phyloP scores from a whole-genome alignment of 2,329 filamentous ascomycete genomes.

The Parastagonospora avenae region DNA sequence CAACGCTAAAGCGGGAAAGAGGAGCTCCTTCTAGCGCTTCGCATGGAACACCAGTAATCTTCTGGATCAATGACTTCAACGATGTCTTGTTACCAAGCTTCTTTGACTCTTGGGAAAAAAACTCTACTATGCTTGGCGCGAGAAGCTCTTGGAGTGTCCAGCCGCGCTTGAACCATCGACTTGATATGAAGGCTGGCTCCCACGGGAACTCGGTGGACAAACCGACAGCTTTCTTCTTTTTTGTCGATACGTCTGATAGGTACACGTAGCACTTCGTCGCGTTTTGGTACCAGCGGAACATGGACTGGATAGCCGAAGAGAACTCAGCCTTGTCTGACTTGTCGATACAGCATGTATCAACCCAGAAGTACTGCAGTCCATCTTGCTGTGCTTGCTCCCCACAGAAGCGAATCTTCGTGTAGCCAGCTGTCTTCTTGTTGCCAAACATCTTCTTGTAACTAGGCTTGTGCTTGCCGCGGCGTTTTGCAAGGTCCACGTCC shows the following conservation, averaged over 20 bases:
- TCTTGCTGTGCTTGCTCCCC: slow-evolving; percentile 4
- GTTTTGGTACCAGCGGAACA: neutral
- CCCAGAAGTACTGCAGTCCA: slow-evolving; percentile 9
- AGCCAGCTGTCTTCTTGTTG: neutral
- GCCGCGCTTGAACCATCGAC: neutral
- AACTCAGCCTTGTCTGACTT: neutral
- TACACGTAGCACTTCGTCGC: slow-evolving; percentile 1
- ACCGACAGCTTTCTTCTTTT: neutral
- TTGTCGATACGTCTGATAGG: neutral
- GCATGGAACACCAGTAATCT: neutral
- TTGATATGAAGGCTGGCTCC: neutral
- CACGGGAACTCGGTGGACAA: neutral
- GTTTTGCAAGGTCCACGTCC: neutral
- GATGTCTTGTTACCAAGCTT: neutral
- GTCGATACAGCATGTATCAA: slow-evolving; percentile 12
- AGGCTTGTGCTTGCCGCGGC: neutral
- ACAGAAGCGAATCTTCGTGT: neutral
- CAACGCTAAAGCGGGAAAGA: slow-evolving; percentile 6
- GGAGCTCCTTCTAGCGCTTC: slow-evolving; percentile 6
- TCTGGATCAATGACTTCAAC: neutral
- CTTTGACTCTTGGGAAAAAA: neutral
- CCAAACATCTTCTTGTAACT: too few species aligned
- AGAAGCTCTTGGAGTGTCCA: slow-evolving; percentile 1
- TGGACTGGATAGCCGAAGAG: neutral
- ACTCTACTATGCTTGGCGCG: neutral